Evolutionary conservation across 805 yeast genomes (phyloP), one percentile per base, ranked within the genome.

Genomic region (Barnettozyma siamensis): DNA sequence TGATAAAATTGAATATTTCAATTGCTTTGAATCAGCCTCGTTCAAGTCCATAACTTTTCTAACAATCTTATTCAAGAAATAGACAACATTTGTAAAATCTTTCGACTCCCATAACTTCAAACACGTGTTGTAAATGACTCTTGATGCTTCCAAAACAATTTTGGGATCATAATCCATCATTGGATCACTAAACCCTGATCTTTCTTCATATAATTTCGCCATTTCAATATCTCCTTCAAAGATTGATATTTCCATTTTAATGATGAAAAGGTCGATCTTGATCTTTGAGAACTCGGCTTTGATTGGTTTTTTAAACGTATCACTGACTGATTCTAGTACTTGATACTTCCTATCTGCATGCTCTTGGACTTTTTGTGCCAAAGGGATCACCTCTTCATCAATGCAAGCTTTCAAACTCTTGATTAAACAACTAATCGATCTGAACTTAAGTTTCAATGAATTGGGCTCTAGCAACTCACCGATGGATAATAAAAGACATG

Each of bases 171-270:
- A 21, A 23, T 53, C 49, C 2, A 50, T 46, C 4, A 26, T 8
- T 1, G 13, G n/a, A 11, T 59, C 26, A 19, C 52, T 37, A n/a
- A 45, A 18, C 11, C 48, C 53, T 2, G 65, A 57, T 38, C 64
- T 60, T 9, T 53, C 51, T 24, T 62, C 60, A 44, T 62, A 65
- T 21, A 64, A 50, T 32, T 54, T 60, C 1, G 72, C 70, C 47
- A 59, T 55, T 32, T 61, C 57, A 6, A 55, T 44, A 42, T 70
- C 69, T 3, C 53, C 57, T n/a, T 54, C 57, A 7, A 46, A 35
- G 5, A 66, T 33, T 0, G 63, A 45, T 3, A 52, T 32, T 41
- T 63, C 67, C 50, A 64, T 62, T 40, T 62, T 61, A 18, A 57
- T 39, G 3, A 65, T 30, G 32, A 51, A 58, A 26, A 59, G 52